Evolutionary conservation across 805 yeast genomes (phyloP), one percentile per base, ranked within the genome.

Genomic region (Candida arabinofermentans): DNA sequence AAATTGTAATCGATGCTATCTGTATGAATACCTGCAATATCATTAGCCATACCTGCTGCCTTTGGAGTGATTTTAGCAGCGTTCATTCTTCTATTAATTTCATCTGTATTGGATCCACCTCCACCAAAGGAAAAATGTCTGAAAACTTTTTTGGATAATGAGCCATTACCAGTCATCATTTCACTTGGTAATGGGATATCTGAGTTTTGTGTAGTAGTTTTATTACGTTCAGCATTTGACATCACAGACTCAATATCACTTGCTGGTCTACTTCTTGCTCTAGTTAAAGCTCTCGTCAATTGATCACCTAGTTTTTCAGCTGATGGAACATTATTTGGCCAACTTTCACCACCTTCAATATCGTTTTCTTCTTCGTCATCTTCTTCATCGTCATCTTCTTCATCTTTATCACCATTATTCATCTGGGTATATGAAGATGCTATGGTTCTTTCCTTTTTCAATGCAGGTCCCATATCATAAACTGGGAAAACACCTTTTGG

Each of bases 401-500:
- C 44, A 8, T 27, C 12, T 19, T 13, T 9, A 13, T 13, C 35
- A 13, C 21, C 16, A 18, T 31, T 16, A 5, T 8, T 23, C 12
- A 13, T 31, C 12, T 22, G 22, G 6, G 33, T 27, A 50, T 53
- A 51, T 8, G 68, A 49, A 22, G 67, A 65, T 4, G 87, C 87
- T 40, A 84, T 79, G 0, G 81, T 67, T 34, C 64, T 64, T 51
- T 84, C 90, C 40, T 74, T 65, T 22, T 60, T 62, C 32, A 75
- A 58, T 3, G 91, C 84, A 9, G 67, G 70, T 1, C 86, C 89
- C 91, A 85, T 83, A 1, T 86, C 91, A 50, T 70, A 69, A 2
- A 85, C 90, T 0, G 95, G 93, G 62, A 84, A 85, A 1, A 84
- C 89, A 46, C 87, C 87, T 21, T 76, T 76, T 3, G 91, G 95